Evolutionary conservation across 805 yeast genomes (phyloP).

Genomic region (Candida nitratophila): DNA sequence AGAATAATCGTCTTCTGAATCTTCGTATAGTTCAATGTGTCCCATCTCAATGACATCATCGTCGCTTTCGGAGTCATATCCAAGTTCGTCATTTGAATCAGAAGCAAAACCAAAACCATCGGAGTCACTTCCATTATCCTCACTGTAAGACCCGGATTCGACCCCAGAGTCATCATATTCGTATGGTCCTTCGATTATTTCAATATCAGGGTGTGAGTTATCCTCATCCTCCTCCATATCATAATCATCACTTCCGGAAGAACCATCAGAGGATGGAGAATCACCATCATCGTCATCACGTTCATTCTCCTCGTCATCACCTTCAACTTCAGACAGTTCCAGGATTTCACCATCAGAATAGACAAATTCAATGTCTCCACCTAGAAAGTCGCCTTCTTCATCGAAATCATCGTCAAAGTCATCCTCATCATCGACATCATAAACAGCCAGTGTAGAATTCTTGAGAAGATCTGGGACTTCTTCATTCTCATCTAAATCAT

Average conservation of each 20-base stretch:
- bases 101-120: background rate
- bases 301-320: slow-evolving; percentile 13
- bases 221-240: slow-evolving; percentile 27
- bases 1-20: slow-evolving; percentile 21
- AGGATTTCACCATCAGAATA: slow-evolving; percentile 17
- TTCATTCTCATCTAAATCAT: slow-evolving; percentile 55
- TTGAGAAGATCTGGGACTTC: slow-evolving; percentile 79
- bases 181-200: slow-evolving; percentile 12
- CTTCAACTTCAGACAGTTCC: slow-evolving; percentile 11
- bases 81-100: slow-evolving; percentile 9
- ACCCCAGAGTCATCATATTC: background rate
- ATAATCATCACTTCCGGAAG: slow-evolving; percentile 20
- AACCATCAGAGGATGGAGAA: slow-evolving; percentile 11
- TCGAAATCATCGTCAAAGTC: slow-evolving; percentile 22
- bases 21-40: slow-evolving; percentile 6
- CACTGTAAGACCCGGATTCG: slow-evolving; percentile 18
- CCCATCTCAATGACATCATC: background rate
- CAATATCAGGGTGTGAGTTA: slow-evolving; percentile 4
- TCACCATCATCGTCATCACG: slow-evolving; percentile 14
- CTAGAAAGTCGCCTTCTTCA: slow-evolving; percentile 20
- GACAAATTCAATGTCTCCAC: slow-evolving; percentile 26
- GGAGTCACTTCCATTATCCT: slow-evolving; percentile 8
- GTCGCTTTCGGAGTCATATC: slow-evolving; percentile 6
- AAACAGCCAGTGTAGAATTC: slow-evolving; percentile 92
- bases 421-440: slow-evolving; percentile 66